These are phyloP conservation scores for Pseudognaphalium luteoalbum DNA, from an alignment of 129 eudicot genomes.

Conservation along the genomic window DNA sequence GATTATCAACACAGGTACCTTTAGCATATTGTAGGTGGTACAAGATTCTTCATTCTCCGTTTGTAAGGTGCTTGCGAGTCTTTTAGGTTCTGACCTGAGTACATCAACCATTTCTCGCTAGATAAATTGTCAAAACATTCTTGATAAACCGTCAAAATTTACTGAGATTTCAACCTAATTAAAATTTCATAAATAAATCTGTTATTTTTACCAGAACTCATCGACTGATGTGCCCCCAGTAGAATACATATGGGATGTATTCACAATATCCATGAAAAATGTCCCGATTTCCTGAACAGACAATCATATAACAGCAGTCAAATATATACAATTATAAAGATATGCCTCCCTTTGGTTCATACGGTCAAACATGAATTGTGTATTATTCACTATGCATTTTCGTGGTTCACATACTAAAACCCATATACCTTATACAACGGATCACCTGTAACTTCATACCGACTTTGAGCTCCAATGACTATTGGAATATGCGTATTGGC, in stretches of 20 bases:
- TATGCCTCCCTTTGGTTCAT: neutral
- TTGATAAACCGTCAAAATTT: neutral
- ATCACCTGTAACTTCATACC: conserved; percentile 85
- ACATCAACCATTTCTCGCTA: conserved; percentile 7
- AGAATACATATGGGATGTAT: conserved; percentile 74
- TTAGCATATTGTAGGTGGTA: conserved; percentile 95
- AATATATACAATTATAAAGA: conserved; percentile 13
- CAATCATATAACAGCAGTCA: conserved; percentile 13
- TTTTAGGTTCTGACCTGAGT: conserved; percentile 75
- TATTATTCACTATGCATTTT: neutral
- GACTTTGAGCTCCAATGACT: conserved; percentile 83
- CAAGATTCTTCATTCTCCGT: conserved; percentile 90
- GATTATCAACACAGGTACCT: conserved; percentile 40
- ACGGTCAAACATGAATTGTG: neutral
- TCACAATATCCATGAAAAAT: conserved; percentile 75
- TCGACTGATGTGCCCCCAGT: conserved; percentile 86
- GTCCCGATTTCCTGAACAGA: conserved; percentile 77
- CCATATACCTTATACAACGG: conserved; percentile 67
- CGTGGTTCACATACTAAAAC: neutral
- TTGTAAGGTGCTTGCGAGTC: conserved; percentile 58
- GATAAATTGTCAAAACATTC: conserved; percentile 14
- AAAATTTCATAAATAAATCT: neutral
- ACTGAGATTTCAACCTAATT: neutral
- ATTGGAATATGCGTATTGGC: conserved; percentile 87
- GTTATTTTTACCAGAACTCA: conserved; percentile 69